Conservation (phyloP, 164 flowering plant genomes). For the Tetracentron sinense region DNA sequence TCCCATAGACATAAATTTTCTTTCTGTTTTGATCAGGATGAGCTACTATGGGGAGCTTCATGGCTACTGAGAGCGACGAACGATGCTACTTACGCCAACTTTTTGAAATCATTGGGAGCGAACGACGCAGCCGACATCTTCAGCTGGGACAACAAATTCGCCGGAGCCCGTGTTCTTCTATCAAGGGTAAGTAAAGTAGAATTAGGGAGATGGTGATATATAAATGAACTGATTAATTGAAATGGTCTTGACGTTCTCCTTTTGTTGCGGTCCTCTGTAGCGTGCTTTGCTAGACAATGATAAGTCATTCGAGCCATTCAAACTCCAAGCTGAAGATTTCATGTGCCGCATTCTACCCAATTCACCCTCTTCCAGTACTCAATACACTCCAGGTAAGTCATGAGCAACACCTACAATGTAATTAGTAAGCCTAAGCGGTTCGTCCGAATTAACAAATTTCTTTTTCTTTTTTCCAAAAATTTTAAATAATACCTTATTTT, state of each 20-base stretch:
- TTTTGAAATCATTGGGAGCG: slow-evolving; percentile 50
- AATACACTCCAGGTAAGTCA: slow-evolving; percentile 65
- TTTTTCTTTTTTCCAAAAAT: no score
- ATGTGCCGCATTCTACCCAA: slow-evolving; percentile 80
- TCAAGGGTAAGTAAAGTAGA: slow-evolving; percentile 50
- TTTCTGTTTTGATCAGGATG: slow-evolving; percentile 54
- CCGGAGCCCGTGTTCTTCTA: slow-evolving; percentile 77
- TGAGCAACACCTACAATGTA: background rate
- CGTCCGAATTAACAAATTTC: no score
- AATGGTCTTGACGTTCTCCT: no score
- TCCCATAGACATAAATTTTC: background rate
- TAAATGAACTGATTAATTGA: background rate
- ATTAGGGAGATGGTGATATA: background rate
- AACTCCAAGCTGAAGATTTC: slow-evolving; percentile 63
- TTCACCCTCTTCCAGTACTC: slow-evolving; percentile 63
- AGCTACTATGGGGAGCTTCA: slow-evolving; percentile 85
- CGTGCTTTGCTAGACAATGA: slow-evolving; percentile 46
- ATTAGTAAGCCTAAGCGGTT: no score
- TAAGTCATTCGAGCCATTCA: slow-evolving; percentile 37
- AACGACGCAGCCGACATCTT: slow-evolving; percentile 55
- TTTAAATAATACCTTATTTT: no score
- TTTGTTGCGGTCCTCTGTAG: slow-evolving; percentile 27
- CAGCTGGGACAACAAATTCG: slow-evolving; percentile 93
- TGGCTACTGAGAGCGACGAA: slow-evolving; percentile 81
- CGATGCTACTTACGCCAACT: slow-evolving; percentile 41